Base-by-base conservation (phyloP, 345 rosid species). In the Stellera chamaejasme region DNA sequence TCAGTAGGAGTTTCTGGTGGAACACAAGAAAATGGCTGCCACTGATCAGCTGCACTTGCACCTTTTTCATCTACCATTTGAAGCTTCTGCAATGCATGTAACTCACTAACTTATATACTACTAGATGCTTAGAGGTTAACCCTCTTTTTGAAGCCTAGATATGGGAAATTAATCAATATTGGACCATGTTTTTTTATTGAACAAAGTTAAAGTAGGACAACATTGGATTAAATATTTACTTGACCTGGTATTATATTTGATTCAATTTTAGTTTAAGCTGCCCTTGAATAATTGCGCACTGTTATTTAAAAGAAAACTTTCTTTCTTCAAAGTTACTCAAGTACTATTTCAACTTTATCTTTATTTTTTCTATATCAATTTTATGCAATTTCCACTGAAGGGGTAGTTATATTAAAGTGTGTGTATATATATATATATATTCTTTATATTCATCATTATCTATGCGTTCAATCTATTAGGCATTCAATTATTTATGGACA, bases 1-100 rank as follows among this genome's bases (percentile, higher is more conserved):
- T 83, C 92, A 0, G 82, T 82, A 28, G 98, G 98, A 43, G 96
- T 91, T 72, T 91, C 96, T 13, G 98, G 98, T 45, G 82, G 75
- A 48, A 68, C 61, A 23, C 73, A 69, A 0, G 73, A 60, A 10
- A 68, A 27, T 6, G 58, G 66, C 14, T 26, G 70, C 69, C 76
- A 75, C 52, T 56, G 13, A 54, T 56, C 66, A 6, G 94, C 72
- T 26, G 84, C 69, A 19, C 23, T 19, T 26, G 39, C 6, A 27
- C 67, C 69, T 60, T 88, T 78, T 71, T 91, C 98, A 9, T 91
- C 98, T 52, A 91, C 83, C 68, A 83, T 75, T 65, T 85, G 90
- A 59, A 88, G 88, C 78, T 59, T 83, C 28, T 66, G 67, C 4
- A 60, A 57, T 58, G 70, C 79, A 72, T 50, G 75, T 19, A 66